phyloP scores from a whole-genome alignment of 495 filamentous ascomycete species.

The Trichoderma erinaceum region DNA sequence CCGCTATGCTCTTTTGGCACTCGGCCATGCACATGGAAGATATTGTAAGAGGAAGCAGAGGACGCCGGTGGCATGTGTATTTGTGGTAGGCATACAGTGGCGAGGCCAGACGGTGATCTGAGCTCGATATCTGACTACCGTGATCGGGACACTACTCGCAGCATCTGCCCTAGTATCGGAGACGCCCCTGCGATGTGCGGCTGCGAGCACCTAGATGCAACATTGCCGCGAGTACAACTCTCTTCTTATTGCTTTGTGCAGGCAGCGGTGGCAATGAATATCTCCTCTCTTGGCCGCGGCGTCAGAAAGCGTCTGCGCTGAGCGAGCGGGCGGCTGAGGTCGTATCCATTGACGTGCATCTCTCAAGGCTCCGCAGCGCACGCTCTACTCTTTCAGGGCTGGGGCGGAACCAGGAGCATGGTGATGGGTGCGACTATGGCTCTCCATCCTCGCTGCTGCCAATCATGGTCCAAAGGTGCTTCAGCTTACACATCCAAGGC shows the following conservation, averaged over 20 bases:
- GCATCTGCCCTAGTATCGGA: neutral
- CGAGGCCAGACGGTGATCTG: constrained; percentile 5
- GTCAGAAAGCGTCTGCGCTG: neutral
- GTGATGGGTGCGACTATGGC: neutral
- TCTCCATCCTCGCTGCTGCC: neutral
- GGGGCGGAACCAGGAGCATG: neutral
- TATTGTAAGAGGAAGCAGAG: neutral
- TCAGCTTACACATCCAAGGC: neutral
- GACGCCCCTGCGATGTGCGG: too few relatives aligned
- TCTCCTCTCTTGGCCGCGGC: too few relatives aligned
- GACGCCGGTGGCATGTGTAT: neutral
- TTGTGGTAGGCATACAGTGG: neutral
- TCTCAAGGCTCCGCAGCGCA: neutral
- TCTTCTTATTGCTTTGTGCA: too few relatives aligned
- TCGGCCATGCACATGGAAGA: neutral
- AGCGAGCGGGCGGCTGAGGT: neutral
- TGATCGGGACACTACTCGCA: neutral
- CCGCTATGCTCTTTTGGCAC: neutral
- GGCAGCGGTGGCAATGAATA: too few relatives aligned
- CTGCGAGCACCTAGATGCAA: too few relatives aligned
- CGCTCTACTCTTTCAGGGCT: constrained; percentile 3
- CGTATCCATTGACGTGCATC: constrained; percentile 3
- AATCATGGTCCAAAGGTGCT: neutral
- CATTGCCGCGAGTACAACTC: too few relatives aligned
- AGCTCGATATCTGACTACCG: constrained; percentile 3